Conservation (phyloP, 2,329 filamentous ascomycete genomes). For the Esteya vermicola region DNA sequence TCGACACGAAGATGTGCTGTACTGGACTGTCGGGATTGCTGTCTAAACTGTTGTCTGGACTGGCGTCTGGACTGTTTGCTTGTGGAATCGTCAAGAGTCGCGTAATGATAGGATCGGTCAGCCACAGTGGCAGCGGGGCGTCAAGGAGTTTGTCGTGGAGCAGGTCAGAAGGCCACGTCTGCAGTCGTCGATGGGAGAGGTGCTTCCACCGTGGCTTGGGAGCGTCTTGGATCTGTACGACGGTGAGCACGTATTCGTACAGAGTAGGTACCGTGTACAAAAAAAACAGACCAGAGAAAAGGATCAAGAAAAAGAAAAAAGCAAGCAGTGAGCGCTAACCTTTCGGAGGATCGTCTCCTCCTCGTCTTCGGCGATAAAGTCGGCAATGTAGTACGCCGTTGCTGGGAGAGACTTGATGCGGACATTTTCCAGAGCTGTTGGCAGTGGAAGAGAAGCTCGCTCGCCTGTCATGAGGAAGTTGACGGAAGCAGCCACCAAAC, state of each 20-base stretch:
- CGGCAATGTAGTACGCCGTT: slow-evolving; percentile 68
- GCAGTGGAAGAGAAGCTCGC: slow-evolving; percentile 17
- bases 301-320: too few species aligned
- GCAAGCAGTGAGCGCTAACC: slow-evolving; percentile 24
- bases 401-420: slow-evolving; percentile 42
- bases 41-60: background rate
- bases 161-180: slow-evolving; percentile 79
- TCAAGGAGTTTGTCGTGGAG: slow-evolving; percentile 65
- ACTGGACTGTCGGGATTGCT: slow-evolving; percentile 4
- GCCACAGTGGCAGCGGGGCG: slow-evolving; percentile 60
- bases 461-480: slow-evolving; percentile 2
- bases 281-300: too few species aligned
- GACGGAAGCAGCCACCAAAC: background rate
- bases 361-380: slow-evolving; percentile 69
- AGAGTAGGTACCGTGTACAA: background rate
- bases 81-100: slow-evolving; percentile 39
- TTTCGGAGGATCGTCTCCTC: slow-evolving; percentile 58
- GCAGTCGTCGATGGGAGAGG: slow-evolving; percentile 76
- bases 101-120: slow-evolving; percentile 53
- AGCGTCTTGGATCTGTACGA: slow-evolving; percentile 43
- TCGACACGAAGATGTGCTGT: slow-evolving; percentile 39
- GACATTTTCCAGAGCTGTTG: slow-evolving; percentile 33
- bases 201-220: slow-evolving; percentile 73
- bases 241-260: too few species aligned
- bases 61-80: slow-evolving; percentile 5